A percentile compares a stretch with the other conserved stretches of the same genome.
phyloP scores from a whole-genome alignment of 2,329 filamentous ascomycete genomes.

The Ciborinia camelliae region DNA sequence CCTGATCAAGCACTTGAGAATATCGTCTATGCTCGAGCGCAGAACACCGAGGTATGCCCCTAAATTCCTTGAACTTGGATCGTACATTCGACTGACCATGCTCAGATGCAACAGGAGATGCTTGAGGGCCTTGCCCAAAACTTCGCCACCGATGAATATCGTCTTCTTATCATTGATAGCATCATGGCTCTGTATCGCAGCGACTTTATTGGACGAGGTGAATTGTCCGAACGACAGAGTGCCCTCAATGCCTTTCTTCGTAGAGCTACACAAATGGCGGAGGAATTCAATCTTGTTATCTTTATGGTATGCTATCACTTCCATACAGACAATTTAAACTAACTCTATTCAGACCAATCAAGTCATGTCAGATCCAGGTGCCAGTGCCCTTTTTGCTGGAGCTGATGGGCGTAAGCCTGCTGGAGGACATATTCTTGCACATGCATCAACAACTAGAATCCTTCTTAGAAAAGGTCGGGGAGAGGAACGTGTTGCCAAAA shows the following conservation, averaged over 20 bases:
- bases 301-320: constrained; percentile 48
- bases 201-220: constrained; percentile 63
- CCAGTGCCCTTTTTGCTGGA: constrained; percentile 63
- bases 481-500: constrained; percentile 67
- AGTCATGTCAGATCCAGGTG: constrained; percentile 67
- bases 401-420: constrained; percentile 66
- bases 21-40: constrained; percentile 60
- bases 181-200: constrained; percentile 68
- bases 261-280: constrained; percentile 61
- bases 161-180: constrained; percentile 65
- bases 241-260: constrained; percentile 64
- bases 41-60: constrained; percentile 55
- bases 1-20: constrained; percentile 60
- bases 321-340: not conserved
- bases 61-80: not conserved
- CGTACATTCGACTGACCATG: constrained; percentile 29
- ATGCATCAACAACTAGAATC: constrained; percentile 64
- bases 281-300: constrained; percentile 67
- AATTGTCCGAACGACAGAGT: constrained; percentile 65
- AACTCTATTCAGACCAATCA: constrained; percentile 56
- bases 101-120: constrained; percentile 55
- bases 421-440: constrained; percentile 65
- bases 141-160: constrained; percentile 61
- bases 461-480: constrained; percentile 65
- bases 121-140: constrained; percentile 58